phyloP scores from a whole-genome alignment of 176 grass and related monocot species.

The Melocanna baccifera region DNA sequence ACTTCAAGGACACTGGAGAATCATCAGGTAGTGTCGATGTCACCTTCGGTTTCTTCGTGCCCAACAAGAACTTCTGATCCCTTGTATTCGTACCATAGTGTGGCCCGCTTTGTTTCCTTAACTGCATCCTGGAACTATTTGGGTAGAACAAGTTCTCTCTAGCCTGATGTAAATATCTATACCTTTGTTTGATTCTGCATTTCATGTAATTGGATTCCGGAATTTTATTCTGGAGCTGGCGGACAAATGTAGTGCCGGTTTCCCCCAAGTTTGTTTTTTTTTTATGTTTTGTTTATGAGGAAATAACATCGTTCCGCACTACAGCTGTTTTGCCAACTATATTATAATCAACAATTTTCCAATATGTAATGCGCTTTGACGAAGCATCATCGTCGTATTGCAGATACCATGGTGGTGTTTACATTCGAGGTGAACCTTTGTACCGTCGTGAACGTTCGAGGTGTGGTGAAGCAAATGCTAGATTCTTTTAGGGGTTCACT shows the following conservation, averaged over 20 bases:
- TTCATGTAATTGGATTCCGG: slow-evolving; percentile 31
- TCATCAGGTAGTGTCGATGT: slow-evolving; percentile 69
- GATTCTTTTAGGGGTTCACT: background rate
- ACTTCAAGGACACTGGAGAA: slow-evolving; percentile 90
- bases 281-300: background rate
- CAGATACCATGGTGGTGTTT: too few species aligned
- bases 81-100: background rate
- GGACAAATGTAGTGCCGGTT: background rate
- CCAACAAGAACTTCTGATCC: slow-evolving; percentile 55
- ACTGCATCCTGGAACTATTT: background rate
- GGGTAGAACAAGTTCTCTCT: slow-evolving; percentile 17
- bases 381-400: background rate
- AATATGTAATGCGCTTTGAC: background rate
- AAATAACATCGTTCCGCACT: background rate
- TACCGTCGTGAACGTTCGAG: too few species aligned
- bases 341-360: background rate
- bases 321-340: background rate
- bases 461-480: too few species aligned
- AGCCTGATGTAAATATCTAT: slow-evolving; percentile 51
- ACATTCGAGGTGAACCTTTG: too few species aligned
- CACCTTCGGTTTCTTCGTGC: slow-evolving; percentile 82
- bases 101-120: background rate
- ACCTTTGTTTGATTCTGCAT: background rate
- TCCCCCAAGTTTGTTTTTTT: background rate
- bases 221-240: slow-evolving; percentile 8